Conservation (phyloP, 73 alveolate genomes). For the Effrenium voratum region DNA sequence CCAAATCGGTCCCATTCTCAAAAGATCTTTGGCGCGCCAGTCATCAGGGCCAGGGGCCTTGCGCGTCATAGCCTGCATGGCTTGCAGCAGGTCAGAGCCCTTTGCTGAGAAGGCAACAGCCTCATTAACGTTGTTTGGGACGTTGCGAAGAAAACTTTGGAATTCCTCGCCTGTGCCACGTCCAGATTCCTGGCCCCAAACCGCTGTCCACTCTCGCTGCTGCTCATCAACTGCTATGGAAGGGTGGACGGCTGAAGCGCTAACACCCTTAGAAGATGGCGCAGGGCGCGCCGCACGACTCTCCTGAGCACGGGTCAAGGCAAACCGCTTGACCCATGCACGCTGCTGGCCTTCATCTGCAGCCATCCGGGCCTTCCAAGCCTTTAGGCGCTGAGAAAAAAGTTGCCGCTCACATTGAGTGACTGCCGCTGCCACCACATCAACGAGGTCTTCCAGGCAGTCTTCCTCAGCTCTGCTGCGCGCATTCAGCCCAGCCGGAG, state of each 20-base stretch:
- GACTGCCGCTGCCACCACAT: not conserved
- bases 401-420: not conserved
- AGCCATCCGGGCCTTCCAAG: not conserved
- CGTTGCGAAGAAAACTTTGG: not conserved
- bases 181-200: not conserved
- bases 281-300: not conserved
- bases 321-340: not conserved
- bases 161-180: not conserved
- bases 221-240: not conserved
- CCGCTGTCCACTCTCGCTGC: not conserved
- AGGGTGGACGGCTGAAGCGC: not conserved
- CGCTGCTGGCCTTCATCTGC: not conserved
- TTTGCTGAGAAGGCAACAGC: not conserved
- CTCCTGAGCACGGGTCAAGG: not conserved
- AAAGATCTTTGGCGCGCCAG: not conserved
- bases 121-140: not conserved
- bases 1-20: not conserved
- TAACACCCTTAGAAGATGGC: not conserved
- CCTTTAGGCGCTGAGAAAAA: not conserved
- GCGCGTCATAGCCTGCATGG: not conserved
- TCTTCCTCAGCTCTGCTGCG: no score
- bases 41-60: constrained; percentile 12
- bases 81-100: not conserved
- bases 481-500: no score
- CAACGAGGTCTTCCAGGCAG: no score